Base-by-base conservation (phyloP, 352 stramenopile genomes). In the Phytophthora pini region DNA sequence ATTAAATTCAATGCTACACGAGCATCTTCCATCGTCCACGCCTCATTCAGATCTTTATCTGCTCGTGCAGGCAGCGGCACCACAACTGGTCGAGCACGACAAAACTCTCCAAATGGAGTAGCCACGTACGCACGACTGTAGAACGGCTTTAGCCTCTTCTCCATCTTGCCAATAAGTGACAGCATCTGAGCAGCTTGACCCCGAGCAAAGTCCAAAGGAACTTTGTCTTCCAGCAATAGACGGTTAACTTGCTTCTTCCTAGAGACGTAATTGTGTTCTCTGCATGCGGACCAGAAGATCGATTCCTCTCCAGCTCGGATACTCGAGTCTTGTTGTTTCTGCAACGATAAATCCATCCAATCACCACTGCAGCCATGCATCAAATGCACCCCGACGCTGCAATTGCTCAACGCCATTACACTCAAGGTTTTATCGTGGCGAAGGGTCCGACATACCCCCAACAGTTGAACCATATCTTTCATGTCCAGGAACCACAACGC, bases 101-200 rank as follows among this genome's bases (percentile, higher is more conserved):
- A 72, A n/a, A 74, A 66, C 26, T 79, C 72, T 2, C 68, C 72
- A 34, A 79, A 79, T 6, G 65, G 57, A 65, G 68, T 77, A 2
- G 65, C 66, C 1, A 70, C 50, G 24, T 62, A 70, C 13, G 61
- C 67, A 11, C 45, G 48, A 50, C 47, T 72, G 58, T 64, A 80
- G 27, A 80, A 70, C 24, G 68, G 63, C 31, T 67, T 68, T 4
- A 77, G 20, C 5, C 27, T 22, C 9, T 15, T 61, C 36, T 80
- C 56, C 31, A 80, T 38, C 22, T 56, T 56, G 27, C 68, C 72
- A 22, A 72, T 56, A 26, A 80, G 49, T 17, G 68, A 80, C 24
- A 80, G 36, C 46, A 74, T 29, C 29, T 77, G 72, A 6, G 54
- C 68, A 24, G 52, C 71, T 72, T 77, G 71, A 13, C 64, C 60